Conservation (phyloP, 2,329 filamentous ascomycete genomes). For the Achaetomium macrosporum region DNA sequence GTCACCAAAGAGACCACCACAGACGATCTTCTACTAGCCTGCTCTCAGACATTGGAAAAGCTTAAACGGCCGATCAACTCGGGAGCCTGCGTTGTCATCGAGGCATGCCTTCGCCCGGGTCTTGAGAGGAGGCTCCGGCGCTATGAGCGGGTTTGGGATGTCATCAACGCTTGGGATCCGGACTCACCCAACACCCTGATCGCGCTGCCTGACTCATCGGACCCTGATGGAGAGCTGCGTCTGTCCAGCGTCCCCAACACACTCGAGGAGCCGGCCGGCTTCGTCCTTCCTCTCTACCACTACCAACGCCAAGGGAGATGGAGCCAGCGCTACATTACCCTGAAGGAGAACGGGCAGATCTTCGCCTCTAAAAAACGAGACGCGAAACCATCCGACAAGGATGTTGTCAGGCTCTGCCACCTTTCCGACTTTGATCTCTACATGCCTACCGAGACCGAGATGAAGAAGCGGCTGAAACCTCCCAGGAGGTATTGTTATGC, state of each 20-base stretch:
- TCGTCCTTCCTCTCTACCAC: constrained; percentile 69
- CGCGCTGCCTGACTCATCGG: constrained; percentile 54
- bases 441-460: constrained; percentile 61
- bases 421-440: constrained; percentile 93
- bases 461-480: constrained; percentile 66
- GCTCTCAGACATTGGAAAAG: constrained; percentile 45
- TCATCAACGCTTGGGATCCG: constrained; percentile 88
- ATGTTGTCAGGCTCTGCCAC: constrained; percentile 68
- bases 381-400: constrained; percentile 57
- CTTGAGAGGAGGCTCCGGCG: constrained; percentile 76
- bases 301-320: constrained; percentile 79
- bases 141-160: constrained; percentile 80
- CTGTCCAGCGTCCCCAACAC: constrained; percentile 54
- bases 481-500: constrained; percentile 84
- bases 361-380: constrained; percentile 63
- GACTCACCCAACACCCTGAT: constrained; percentile 72
- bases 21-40: constrained; percentile 64
- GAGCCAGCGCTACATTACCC: constrained; percentile 75
- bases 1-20: constrained; percentile 70
- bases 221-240: constrained; percentile 58
- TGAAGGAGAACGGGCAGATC: constrained; percentile 68
- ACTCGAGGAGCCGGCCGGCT: constrained; percentile 56
- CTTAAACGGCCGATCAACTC: constrained; percentile 53
- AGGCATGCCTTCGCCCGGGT: constrained; percentile 68
- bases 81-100: constrained; percentile 63